These are phyloP conservation scores for Cylindrotheca closterium DNA, from an alignment of 108 stramenopile genomes.

Conservation along the genomic window DNA sequence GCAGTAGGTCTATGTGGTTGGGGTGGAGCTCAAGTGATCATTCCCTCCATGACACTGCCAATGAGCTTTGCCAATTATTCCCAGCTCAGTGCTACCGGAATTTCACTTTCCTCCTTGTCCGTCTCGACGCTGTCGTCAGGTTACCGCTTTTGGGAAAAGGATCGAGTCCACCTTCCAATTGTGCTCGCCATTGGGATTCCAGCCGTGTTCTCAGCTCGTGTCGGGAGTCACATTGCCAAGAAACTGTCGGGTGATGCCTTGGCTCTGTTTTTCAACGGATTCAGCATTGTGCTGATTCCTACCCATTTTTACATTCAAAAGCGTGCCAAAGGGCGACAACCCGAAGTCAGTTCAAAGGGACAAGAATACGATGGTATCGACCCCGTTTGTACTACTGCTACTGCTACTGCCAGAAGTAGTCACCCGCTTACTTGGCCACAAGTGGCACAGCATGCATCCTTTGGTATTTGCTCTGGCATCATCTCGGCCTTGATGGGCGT, in stretches of 20 bases:
- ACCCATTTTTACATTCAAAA: conserved; percentile 24
- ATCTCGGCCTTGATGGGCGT: conserved; percentile 26
- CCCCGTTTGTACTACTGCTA: too few species aligned
- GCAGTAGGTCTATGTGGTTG: conserved; percentile 19
- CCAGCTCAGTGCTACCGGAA: conserved; percentile 27
- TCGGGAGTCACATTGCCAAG: conserved; percentile 15
- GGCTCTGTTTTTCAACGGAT: conserved; percentile 14
- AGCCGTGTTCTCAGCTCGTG: conserved; percentile 21
- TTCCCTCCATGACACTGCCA: conserved; percentile 22
- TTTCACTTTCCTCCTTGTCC: conserved; percentile 19
- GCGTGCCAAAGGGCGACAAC: conserved; percentile 7
- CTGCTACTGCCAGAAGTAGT: too few species aligned
- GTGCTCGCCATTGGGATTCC: conserved; percentile 14
- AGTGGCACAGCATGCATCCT: conserved; percentile 19
- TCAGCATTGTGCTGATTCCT: conserved; percentile 24
- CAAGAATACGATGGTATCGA: too few species aligned
- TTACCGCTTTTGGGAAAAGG: conserved; percentile 8
- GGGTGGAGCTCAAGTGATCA: conserved; percentile 30
- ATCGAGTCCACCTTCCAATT: conserved; percentile 3
- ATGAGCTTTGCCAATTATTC: conserved; percentile 10
- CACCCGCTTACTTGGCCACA: not conserved
- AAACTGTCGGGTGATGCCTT: conserved; percentile 23
- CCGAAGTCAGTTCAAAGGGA: too few species aligned
- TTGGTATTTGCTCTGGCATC: conserved; percentile 15
- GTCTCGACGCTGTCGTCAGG: conserved; percentile 13